A percentile compares a stretch with the other conserved stretches of the same genome.
Conservation (phyloP, 2,329 filamentous ascomycete genomes). For the Monilinia fructicola region DNA sequence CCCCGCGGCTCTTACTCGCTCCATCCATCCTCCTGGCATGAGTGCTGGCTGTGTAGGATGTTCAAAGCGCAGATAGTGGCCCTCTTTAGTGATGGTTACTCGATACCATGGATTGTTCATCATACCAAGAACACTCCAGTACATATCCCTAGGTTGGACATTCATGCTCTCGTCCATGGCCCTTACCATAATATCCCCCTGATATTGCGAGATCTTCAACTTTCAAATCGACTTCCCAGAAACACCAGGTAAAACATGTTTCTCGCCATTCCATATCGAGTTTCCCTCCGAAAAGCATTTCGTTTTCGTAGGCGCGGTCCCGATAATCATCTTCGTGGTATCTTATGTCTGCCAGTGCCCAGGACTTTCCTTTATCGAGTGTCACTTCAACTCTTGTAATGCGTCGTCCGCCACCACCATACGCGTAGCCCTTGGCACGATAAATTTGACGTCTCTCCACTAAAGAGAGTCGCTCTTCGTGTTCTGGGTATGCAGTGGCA, state of each 20-base stretch:
- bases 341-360: conserved; percentile 72
- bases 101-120: conserved; percentile 98
- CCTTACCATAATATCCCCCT: conserved; percentile 72
- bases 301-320: conserved; percentile 54
- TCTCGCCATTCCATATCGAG: conserved; percentile 83
- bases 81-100: conserved; percentile 71
- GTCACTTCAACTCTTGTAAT: conserved; percentile 82
- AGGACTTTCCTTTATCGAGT: conserved; percentile 77
- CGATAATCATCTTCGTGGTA: conserved; percentile 88
- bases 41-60: conserved; percentile 82
- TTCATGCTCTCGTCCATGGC: conserved; percentile 91
- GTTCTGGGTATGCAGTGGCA: conserved; percentile 74
- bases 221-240: conserved; percentile 75
- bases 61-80: conserved; percentile 69
- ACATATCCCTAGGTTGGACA: conserved; percentile 87
- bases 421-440: conserved; percentile 76
- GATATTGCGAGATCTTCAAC: conserved; percentile 60
- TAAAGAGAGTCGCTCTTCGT: conserved; percentile 66
- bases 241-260: conserved; percentile 86
- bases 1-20: conserved; percentile 78
- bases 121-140: conserved; percentile 94
- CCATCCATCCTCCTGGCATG: conserved; percentile 88
- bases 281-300: conserved; percentile 70
- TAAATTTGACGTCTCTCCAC: conserved; percentile 54
- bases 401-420: conserved; percentile 80